Evolutionary conservation across 805 yeast genomes (phyloP).

Genomic region (Candida sphagnicola): DNA sequence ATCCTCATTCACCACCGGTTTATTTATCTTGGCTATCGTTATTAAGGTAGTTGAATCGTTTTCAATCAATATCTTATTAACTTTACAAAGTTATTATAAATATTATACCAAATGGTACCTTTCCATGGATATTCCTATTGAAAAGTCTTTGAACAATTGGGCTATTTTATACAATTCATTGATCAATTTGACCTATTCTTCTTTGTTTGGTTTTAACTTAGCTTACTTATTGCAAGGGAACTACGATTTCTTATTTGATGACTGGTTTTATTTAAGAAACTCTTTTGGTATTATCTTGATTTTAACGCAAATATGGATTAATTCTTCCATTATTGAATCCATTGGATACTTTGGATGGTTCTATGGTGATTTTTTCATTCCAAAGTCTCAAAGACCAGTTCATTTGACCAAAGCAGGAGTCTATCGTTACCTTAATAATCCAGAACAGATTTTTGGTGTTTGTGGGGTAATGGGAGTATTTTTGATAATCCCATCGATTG

Average conservation of each 20-base stretch:
- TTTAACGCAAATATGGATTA: conserved; percentile 64
- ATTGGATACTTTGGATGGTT: conserved; percentile 89
- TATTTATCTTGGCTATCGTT: conserved; percentile 38
- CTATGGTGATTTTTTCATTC: conserved; percentile 78
- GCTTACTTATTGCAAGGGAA: conserved; percentile 17
- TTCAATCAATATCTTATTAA: conserved; percentile 48
- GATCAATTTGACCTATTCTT: conserved; percentile 51
- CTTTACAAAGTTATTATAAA: conserved; percentile 56
- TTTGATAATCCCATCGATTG: conserved; percentile 52
- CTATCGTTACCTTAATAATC: conserved; percentile 76
- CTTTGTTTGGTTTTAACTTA: conserved; percentile 43
- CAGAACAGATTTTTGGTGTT: conserved; percentile 74
- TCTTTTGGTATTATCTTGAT: conserved; percentile 57
- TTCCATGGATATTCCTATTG: conserved; percentile 59
- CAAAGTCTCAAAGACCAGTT: conserved; percentile 36
- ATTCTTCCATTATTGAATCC: conserved; percentile 60
- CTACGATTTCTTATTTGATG: conserved; percentile 17
- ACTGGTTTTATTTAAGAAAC: conserved; percentile 48
- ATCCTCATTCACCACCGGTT: conserved; percentile 15
- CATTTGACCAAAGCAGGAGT: conserved; percentile 73
- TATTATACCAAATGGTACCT: conserved; percentile 63
- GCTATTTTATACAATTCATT: conserved; percentile 55
- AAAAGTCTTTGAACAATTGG: conserved; percentile 70
- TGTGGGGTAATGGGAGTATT: conserved; percentile 79
- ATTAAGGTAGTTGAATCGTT: conserved; percentile 50